Evolutionary conservation across 192 early-diverging fungal species (phyloP).

Genomic region (Gryganskiella cystojenkinii): DNA sequence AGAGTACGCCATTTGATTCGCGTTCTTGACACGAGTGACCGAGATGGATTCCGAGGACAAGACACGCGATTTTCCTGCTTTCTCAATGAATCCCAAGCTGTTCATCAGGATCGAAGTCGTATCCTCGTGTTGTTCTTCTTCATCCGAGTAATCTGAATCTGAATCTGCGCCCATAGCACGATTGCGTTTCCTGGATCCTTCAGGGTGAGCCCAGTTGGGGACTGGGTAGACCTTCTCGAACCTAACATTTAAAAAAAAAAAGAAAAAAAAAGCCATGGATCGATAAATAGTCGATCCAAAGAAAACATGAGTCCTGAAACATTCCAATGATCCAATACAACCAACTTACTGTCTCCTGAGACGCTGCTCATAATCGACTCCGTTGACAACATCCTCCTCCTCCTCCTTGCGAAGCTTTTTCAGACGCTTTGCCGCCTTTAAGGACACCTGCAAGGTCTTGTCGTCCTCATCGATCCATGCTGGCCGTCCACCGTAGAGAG

Average conservation of each 20-base stretch:
- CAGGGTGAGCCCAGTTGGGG: constrained; percentile 88
- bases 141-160: constrained; percentile 58
- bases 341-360: constrained; percentile 83
- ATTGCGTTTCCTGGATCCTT: constrained; percentile 56
- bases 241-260: constrained; percentile 39
- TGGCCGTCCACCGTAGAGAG: constrained; percentile 39
- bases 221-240: constrained; percentile 87
- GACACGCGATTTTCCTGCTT: constrained; percentile 14
- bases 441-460: constrained; percentile 74
- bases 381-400: constrained; percentile 78
- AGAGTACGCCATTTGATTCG: constrained; percentile 75
- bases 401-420: constrained; percentile 84
- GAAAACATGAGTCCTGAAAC: background rate
- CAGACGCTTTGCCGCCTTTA: constrained; percentile 70
- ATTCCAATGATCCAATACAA: background rate
- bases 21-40: constrained; percentile 79
- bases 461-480: constrained; percentile 90
- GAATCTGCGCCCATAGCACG: constrained; percentile 29
- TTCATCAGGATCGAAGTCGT: constrained; percentile 49
- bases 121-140: constrained; percentile 61
- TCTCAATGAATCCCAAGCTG: constrained; percentile 58
- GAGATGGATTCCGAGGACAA: constrained; percentile 68
- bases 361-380: constrained; percentile 85
- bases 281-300: background rate
- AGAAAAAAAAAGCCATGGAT: background rate